Conservation (phyloP, 2,329 filamentous ascomycete genomes). For the Fusarium gaditjirri region DNA sequence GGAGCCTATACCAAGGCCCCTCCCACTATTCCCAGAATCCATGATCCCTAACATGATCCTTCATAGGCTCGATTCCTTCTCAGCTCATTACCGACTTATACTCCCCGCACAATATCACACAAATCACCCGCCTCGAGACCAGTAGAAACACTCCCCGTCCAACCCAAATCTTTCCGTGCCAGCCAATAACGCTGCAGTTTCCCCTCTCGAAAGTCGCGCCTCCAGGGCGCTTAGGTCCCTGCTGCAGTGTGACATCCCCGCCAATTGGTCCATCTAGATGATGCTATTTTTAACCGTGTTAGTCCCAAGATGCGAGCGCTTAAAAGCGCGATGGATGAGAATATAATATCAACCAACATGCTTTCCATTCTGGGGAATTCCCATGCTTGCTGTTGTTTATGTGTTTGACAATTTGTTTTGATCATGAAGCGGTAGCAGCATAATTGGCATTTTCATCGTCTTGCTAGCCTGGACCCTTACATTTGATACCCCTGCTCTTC, state of each 20-base stretch:
- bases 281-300: conserved; percentile 39
- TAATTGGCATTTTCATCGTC: background rate
- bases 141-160: conserved; percentile 25
- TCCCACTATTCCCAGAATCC: background rate
- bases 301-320: conserved; percentile 33
- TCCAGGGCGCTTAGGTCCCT: conserved; percentile 35
- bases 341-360: conserved; percentile 31
- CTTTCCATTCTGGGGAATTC: conserved; percentile 6
- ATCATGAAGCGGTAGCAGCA: conserved; percentile 46
- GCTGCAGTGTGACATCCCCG: conserved; percentile 48
- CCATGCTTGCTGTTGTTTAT: background rate
- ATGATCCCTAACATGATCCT: background rate
- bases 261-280: conserved; percentile 42
- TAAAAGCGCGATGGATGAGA: conserved; percentile 10
- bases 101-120: conserved; percentile 25
- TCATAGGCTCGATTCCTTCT: conserved; percentile 3
- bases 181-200: conserved; percentile 16
- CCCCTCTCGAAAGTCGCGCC: conserved; percentile 35
- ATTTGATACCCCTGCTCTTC: conserved; percentile 41
- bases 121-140: conserved; percentile 26
- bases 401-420: background rate
- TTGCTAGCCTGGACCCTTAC: conserved; percentile 3
- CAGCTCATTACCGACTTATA: conserved; percentile 13
- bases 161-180: conserved; percentile 2
- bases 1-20: background rate